Evolutionary conservation across 768 basidiomycete species (phyloP).

Genomic region (Tulasnella sp.): DNA sequence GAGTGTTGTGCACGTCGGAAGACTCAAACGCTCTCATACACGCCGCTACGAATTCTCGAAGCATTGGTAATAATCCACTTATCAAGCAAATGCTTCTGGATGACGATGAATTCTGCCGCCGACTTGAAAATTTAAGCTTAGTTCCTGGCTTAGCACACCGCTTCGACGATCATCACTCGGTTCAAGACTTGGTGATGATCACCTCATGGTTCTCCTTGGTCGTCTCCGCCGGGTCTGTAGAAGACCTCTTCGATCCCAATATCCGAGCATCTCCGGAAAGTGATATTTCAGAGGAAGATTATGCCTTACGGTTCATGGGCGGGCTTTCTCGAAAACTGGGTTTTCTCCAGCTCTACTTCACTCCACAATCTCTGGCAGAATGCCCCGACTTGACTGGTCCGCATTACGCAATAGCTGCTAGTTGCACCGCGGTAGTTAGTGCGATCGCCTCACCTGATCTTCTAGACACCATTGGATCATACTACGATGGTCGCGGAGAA

Average conservation of each 20-base stretch:
- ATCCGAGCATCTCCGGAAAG: not conserved
- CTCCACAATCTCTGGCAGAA: not conserved
- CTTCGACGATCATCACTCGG: too few relatives aligned
- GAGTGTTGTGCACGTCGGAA: not conserved
- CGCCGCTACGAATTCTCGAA: not conserved
- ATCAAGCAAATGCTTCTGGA: not conserved
- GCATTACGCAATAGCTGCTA: not conserved
- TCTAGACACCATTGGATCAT: too few relatives aligned
- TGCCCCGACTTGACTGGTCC: not conserved
- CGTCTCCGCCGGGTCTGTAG: not conserved
- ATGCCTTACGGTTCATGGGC: not conserved
- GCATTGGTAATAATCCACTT: not conserved
- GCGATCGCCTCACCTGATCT: too few relatives aligned
- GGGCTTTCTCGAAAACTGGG: not conserved
- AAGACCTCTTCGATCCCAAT: not conserved
- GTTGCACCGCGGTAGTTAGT: too few relatives aligned
- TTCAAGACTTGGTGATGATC: not conserved
- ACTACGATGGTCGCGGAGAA: too few relatives aligned
- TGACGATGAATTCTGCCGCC: not conserved
- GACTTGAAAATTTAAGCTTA: too few relatives aligned
- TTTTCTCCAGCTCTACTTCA: not conserved
- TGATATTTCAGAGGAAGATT: not conserved
- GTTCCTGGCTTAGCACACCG: too few relatives aligned
- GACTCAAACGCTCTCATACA: not conserved
- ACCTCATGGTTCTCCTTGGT: not conserved